Evolutionary conservation across 2,329 filamentous ascomycete genomes (phyloP), one percentile per base, ranked within the genome.

Genomic region (Fusarium sp.): DNA sequence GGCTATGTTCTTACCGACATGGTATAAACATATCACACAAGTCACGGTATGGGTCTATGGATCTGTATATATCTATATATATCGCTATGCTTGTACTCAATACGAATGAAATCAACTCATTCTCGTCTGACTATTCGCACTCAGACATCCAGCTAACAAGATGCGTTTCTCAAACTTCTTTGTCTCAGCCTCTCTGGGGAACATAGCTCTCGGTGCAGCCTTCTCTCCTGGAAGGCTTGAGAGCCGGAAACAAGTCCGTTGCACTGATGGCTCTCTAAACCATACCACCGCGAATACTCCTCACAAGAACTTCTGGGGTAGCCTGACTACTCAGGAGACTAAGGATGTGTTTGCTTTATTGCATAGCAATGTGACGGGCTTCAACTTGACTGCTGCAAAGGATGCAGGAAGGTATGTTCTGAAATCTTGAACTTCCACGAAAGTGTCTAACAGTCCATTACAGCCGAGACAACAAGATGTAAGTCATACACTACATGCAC

Each of bases 221-320:
- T 50, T 63, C 5, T 42, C 60, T 6, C 13, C 56, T 4, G 41
- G 24, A 16, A 61, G 35, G 6, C 56, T 61, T 5, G 33, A 35
- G 20, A 26, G 28, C 5, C 41, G 41, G 4, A 33, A 63, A 1
- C n/a, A 30, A 22, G 7, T 38, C 11, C 16, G 14, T 36, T n/a
- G 28, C 14, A 7, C 14, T 18, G 6, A 26, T 11, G 61, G 60
- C 9, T 50, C 60, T 0, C n/a, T 30, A 0, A 22, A 4, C 3
- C 41, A 61, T 1, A 18, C 41, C 0, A 7, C 56, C 6, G 10
- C 28, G 1, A 61, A 16, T 4, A 56, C 60, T 15, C 60, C 60
- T 24, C 60, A 63, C 13, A 63, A 63, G 28, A 63, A 61, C 56
- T 63, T 63, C 11, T 63, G 56, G 60, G 60, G 60, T 15, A 31